Percentiles rank a stretch among this genome's conserved stretches.
Evolutionary conservation across 176 grass and related monocot genomes (phyloP).

Genomic region (Paspalum notatum): DNA sequence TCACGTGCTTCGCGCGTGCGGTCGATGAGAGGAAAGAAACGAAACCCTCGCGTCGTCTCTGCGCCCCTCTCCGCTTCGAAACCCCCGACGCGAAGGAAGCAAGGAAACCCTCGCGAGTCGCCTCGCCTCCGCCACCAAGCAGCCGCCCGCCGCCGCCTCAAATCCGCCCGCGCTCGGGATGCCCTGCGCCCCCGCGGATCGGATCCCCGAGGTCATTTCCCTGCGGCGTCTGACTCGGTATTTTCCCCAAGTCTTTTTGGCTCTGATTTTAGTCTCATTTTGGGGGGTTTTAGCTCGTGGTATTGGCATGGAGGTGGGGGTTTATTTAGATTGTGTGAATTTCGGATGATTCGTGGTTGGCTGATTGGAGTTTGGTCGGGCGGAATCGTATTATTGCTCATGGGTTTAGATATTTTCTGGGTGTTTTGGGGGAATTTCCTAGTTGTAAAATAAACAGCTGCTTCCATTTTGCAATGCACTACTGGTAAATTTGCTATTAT

Average conservation of each 20-base stretch:
- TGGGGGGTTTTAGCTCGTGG: constrained; percentile 25
- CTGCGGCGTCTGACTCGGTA: neutral
- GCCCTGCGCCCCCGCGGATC: neutral
- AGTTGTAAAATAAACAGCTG: neutral
- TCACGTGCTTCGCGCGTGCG: constrained; percentile 50
- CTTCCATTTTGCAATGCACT: constrained; percentile 40
- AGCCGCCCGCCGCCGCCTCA: constrained; percentile 31
- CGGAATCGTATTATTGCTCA: constrained; percentile 27
- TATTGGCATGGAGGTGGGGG: neutral
- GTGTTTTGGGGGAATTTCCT: constrained; percentile 6
- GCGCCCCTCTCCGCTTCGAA: constrained; percentile 45
- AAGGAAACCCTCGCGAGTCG: constrained; percentile 33
- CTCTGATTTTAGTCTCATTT: constrained; percentile 23
- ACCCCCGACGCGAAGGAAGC: constrained; percentile 47
- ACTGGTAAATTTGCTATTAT: neutral
- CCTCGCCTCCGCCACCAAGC: neutral
- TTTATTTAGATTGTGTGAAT: neutral
- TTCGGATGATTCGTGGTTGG: constrained; percentile 16
- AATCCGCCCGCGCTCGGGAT: constrained; percentile 16
- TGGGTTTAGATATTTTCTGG: constrained; percentile 4
- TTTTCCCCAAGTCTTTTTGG: neutral
- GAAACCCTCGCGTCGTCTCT: constrained; percentile 52
- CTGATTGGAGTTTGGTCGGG: constrained; percentile 16
- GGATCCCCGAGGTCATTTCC: constrained; percentile 40
- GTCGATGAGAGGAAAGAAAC: constrained; percentile 32